phyloP scores from a whole-genome alignment of 306 rosid species.

The Casuarina glauca region DNA sequence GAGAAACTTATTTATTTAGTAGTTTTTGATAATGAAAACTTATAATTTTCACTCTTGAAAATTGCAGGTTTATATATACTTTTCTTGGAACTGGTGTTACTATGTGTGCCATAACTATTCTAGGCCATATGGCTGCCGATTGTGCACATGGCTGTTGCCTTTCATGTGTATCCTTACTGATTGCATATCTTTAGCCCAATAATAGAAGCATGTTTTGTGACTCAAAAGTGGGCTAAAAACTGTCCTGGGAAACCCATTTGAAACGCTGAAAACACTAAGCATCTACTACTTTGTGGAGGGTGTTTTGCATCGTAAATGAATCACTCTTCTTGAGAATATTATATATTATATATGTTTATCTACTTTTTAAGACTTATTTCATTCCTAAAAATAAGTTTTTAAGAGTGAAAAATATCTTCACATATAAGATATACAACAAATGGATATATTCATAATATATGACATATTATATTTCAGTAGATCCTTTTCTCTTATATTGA shows the following conservation, averaged over 20 bases:
- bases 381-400: no score
- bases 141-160: constrained; percentile 35
- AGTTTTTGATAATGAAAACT: background rate
- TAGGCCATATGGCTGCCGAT: constrained; percentile 41
- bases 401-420: no score
- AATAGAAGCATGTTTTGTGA: background rate
- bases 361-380: no score
- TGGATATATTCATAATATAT: no score
- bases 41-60: background rate
- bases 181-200: background rate
- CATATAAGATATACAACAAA: no score
- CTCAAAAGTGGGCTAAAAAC: background rate
- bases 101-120: constrained; percentile 29
- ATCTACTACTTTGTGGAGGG: no score
- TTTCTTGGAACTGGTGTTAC: constrained; percentile 34
- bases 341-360: background rate
- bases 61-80: constrained; percentile 34
- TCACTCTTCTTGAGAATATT: background rate
- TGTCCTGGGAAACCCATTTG: no score
- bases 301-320: background rate
- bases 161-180: constrained; percentile 43
- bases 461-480: no score
- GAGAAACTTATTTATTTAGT: background rate
- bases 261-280: no score
- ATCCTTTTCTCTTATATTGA: no score